These are phyloP conservation scores for Penicilliopsis zonata DNA, from an alignment of 495 filamentous ascomycete species.

Conservation along the genomic window DNA sequence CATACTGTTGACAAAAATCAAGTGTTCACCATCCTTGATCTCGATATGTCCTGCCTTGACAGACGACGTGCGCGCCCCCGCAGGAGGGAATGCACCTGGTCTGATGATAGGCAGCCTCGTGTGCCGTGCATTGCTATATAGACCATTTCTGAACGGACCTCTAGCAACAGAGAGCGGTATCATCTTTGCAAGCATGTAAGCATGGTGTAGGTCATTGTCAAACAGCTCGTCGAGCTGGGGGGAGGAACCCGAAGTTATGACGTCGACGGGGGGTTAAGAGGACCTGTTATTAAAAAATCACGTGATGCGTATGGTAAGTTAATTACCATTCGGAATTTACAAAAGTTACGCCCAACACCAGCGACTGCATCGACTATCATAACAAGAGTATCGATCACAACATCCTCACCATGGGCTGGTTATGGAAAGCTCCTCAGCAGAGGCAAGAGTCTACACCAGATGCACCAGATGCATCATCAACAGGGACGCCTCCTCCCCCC, in stretches of 20 bases:
- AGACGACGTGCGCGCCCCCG: slow-evolving; percentile 9
- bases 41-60: slow-evolving; percentile 59
- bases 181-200: slow-evolving; percentile 5
- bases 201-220: slow-evolving; percentile 5
- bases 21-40: slow-evolving; percentile 55
- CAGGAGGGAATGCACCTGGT: background rate
- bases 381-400: background rate
- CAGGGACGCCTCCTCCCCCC: slow-evolving; percentile 14
- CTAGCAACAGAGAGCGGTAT: slow-evolving; percentile 7
- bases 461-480: slow-evolving; percentile 8
- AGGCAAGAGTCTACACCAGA: slow-evolving; percentile 5
- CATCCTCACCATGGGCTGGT: slow-evolving; percentile 35
- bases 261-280: too few species aligned
- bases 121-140: slow-evolving; percentile 1
- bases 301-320: too few species aligned
- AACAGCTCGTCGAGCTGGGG: too few species aligned
- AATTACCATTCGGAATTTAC: too few species aligned
- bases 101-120: slow-evolving; percentile 2
- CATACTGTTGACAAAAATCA: slow-evolving; percentile 86
- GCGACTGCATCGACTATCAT: too few species aligned
- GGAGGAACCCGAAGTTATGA: too few species aligned
- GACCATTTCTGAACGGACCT: slow-evolving; percentile 1
- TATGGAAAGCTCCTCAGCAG: slow-evolving; percentile 26
- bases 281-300: too few species aligned
- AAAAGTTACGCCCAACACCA: too few species aligned